A percentile compares a stretch with the other conserved stretches of the same genome.
Evolutionary conservation across 2,329 filamentous ascomycete genomes (phyloP).

Genomic region (Colletotrichum kahawae): DNA sequence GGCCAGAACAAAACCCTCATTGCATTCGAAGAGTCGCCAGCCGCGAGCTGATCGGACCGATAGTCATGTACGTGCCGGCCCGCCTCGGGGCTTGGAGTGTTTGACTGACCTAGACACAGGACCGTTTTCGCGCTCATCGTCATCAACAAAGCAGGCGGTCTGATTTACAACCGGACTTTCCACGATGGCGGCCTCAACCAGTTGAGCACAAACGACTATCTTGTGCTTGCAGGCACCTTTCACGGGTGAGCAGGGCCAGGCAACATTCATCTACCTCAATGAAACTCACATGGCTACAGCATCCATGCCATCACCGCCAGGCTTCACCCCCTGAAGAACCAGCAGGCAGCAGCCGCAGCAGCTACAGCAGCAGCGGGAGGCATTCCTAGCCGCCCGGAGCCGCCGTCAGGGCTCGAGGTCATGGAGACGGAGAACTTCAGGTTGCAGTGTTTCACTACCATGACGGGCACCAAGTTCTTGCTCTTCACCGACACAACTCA

Average conservation of each 20-base stretch:
- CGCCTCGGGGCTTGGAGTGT: not conserved
- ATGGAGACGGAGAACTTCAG: slow-evolving; percentile 94
- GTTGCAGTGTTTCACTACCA: slow-evolving; percentile 92
- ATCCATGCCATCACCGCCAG: slow-evolving; percentile 73
- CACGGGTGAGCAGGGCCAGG: slow-evolving; percentile 72
- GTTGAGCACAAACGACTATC: slow-evolving; percentile 93
- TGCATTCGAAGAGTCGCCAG: not conserved
- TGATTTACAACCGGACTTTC: slow-evolving; percentile 96
- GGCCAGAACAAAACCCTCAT: not conserved
- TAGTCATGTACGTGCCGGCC: not conserved
- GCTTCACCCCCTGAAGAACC: slow-evolving; percentile 59
- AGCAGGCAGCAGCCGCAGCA: slow-evolving; percentile 39
- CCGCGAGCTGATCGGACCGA: not conserved
- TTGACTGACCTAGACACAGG: slow-evolving; percentile 55
- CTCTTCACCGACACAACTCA: slow-evolving; percentile 92
- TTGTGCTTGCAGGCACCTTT: slow-evolving; percentile 96
- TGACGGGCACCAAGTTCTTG: slow-evolving; percentile 94
- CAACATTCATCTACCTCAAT: slow-evolving; percentile 26
- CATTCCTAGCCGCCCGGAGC: slow-evolving; percentile 59
- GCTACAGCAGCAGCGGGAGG: slow-evolving; percentile 29
- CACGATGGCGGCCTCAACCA: slow-evolving; percentile 83
- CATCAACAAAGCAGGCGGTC: slow-evolving; percentile 97
- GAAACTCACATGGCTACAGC: slow-evolving; percentile 40
- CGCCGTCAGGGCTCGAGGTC: slow-evolving; percentile 83
- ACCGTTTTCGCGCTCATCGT: slow-evolving; percentile 94